Conservation (phyloP, 805 yeast species). For the Nakazawaea populi region DNA sequence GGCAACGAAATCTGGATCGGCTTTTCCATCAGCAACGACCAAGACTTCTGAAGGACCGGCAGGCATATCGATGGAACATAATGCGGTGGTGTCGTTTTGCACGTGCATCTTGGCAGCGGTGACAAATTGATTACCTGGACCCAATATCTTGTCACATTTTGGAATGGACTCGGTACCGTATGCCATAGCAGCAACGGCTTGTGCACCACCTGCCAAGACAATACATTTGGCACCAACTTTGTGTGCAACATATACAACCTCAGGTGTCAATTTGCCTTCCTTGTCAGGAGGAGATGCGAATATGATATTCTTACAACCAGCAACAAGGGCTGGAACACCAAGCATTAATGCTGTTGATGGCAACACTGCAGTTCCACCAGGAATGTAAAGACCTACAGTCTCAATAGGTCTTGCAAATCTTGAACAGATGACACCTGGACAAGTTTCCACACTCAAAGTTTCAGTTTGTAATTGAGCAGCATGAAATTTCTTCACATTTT, state of each 20-base stretch:
- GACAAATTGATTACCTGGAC: constrained; percentile 99
- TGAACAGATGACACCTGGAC: constrained; percentile 91
- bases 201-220: constrained; percentile 98
- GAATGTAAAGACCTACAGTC: constrained; percentile 91
- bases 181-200: constrained; percentile 98
- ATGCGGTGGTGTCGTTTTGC: constrained; percentile 90
- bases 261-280: constrained; percentile 93
- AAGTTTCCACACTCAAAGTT: constrained; percentile 78
- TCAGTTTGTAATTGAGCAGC: constrained; percentile 80
- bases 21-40: constrained; percentile 83
- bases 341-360: constrained; percentile 98
- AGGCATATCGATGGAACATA: constrained; percentile 98
- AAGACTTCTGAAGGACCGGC: constrained; percentile 99
- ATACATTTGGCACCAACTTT: constrained; percentile 89
- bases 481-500: constrained; percentile 87
- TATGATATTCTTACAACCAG: constrained; percentile 89
- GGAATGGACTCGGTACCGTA: constrained; percentile 92
- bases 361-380: constrained; percentile 98
- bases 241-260: constrained; percentile 95
- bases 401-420: constrained; percentile 94
- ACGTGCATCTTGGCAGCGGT: constrained; percentile 99
- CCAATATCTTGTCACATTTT: constrained; percentile 93
- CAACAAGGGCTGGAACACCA: constrained; percentile 97
- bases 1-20: constrained; percentile 97
- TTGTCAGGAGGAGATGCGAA: constrained; percentile 94